phyloP scores from a whole-genome alignment of 108 stramenopile species.

The Mediolabrus comicus region DNA sequence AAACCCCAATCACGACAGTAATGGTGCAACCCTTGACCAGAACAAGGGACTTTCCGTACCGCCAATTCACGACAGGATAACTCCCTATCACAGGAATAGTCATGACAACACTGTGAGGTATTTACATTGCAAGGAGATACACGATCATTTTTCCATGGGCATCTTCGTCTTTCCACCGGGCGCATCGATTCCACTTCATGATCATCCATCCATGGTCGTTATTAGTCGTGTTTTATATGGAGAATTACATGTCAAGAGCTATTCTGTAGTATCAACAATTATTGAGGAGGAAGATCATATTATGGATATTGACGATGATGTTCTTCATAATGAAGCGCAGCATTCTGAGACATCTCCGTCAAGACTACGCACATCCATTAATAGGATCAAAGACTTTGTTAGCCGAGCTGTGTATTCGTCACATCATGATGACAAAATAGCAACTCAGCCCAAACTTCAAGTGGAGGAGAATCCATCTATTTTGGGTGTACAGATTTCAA shows the following conservation, averaged over 20 bases:
- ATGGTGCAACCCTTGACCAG: conserved; percentile 20
- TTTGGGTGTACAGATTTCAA: conserved; percentile 9
- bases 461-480: not conserved
- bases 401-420: conserved; percentile 17
- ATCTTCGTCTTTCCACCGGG: conserved; percentile 93
- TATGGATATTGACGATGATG: not conserved
- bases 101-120: conserved; percentile 57
- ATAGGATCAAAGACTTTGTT: conserved; percentile 25
- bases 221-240: conserved; percentile 88
- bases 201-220: conserved; percentile 95
- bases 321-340: too few species aligned
- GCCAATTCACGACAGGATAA: conserved; percentile 62
- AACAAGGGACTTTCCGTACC: conserved; percentile 33
- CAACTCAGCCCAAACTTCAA: not conserved
- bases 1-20: conserved; percentile 19
- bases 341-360: conserved; percentile 3
- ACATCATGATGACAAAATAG: conserved; percentile 12
- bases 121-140: conserved; percentile 79
- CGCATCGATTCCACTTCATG: conserved; percentile 89
- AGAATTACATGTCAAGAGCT: conserved; percentile 67
- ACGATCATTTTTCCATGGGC: conserved; percentile 76
- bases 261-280: conserved; percentile 60
- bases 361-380: conserved; percentile 5
- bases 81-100: conserved; percentile 15
- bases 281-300: not conserved